Conservation (phyloP, 2,329 filamentous ascomycete species). For the Ceratocystis harringtonii region DNA sequence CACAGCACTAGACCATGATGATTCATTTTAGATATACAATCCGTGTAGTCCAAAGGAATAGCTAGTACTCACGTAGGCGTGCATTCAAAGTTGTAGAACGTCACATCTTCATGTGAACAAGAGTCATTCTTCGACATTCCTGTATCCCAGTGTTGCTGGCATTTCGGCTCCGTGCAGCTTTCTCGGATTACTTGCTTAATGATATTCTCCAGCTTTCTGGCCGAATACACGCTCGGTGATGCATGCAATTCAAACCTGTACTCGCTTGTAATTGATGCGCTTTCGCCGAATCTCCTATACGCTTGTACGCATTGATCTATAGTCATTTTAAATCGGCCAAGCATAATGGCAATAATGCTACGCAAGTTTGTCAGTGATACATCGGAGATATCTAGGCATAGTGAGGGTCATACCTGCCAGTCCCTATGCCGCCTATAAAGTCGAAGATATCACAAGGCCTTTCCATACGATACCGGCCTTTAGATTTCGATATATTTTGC, state of each 20-base stretch:
- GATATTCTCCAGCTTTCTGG: background rate
- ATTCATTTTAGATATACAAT: background rate
- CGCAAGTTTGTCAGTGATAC: background rate
- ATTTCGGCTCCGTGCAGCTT: background rate
- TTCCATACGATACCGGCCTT: conserved; percentile 18
- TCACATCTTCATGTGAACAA: background rate
- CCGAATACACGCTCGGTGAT: background rate
- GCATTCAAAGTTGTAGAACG: background rate
- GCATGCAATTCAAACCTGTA: background rate
- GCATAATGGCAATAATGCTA: background rate
- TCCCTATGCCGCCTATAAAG: conserved; percentile 23
- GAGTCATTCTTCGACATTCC: background rate
- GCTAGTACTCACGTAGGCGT: background rate
- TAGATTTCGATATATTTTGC: conserved; percentile 17
- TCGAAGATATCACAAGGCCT: conserved; percentile 22
- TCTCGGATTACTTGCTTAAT: background rate
- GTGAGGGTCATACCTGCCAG: conserved; percentile 20
- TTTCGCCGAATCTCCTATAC: background rate
- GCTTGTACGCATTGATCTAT: background rate
- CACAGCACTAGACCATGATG: background rate
- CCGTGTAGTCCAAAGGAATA: background rate
- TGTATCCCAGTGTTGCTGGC: background rate
- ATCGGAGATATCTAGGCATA: background rate
- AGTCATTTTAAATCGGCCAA: background rate
- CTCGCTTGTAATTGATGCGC: background rate